Percentiles rank a stretch among this genome's conserved stretches.
Conservation (phyloP, 2,329 filamentous ascomycete genomes). For the Cercospora zeae-maydis region DNA sequence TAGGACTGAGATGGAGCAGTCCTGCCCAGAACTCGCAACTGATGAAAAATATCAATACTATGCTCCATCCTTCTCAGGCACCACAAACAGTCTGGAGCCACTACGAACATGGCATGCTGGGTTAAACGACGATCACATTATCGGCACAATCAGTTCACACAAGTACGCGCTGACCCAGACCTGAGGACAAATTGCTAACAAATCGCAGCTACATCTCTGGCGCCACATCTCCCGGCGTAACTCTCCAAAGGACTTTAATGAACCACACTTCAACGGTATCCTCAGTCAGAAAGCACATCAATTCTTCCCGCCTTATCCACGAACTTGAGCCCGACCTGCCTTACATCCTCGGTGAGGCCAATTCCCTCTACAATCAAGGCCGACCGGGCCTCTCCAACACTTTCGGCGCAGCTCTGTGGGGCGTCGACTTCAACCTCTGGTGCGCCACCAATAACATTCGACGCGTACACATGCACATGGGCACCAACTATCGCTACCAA, state of each 20-base stretch:
- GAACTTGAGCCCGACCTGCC: conserved; percentile 40
- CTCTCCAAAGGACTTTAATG: conserved; percentile 60
- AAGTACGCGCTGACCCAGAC: conserved; percentile 45
- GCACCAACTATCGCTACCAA: conserved; percentile 60
- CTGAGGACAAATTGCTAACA: conserved; percentile 6
- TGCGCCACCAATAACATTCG: conserved; percentile 54
- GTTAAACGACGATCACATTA: conserved; percentile 48
- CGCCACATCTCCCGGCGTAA: conserved; percentile 58
- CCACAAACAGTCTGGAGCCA: conserved; percentile 51
- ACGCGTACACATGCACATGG: conserved; percentile 62
- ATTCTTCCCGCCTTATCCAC: conserved; percentile 42
- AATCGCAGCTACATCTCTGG: conserved; percentile 58
- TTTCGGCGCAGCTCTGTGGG: conserved; percentile 65
- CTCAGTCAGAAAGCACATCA: conserved; percentile 50
- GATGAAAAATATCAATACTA: conserved; percentile 50
- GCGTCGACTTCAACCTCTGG: conserved; percentile 59
- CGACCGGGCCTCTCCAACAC: conserved; percentile 60
- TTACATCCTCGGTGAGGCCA: conserved; percentile 59
- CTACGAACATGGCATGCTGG: conserved; percentile 53
- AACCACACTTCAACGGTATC: conserved; percentile 56
- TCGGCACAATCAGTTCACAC: conserved; percentile 56
- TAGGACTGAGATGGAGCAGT: conserved; percentile 42
- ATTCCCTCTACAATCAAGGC: conserved; percentile 62
- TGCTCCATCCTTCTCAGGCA: conserved; percentile 58
- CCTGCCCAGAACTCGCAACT: conserved; percentile 50